Evolutionary conservation across 495 filamentous ascomycete genomes (phyloP).

Genomic region (Trichoderma virens): DNA sequence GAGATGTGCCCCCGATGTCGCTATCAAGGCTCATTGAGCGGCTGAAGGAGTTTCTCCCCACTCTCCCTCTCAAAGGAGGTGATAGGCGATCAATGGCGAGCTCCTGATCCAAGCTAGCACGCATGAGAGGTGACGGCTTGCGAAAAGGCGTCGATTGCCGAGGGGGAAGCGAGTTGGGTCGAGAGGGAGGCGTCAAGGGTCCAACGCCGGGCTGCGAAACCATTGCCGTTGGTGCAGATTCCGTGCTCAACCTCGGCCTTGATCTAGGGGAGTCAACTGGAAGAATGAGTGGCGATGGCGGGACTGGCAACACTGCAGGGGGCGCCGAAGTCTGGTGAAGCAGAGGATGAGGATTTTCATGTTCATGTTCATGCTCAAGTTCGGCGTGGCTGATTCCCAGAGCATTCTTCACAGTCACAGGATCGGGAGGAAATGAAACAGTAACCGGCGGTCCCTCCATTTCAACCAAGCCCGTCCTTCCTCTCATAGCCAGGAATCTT

Average conservation of each 20-base stretch:
- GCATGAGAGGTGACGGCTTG: slow-evolving; percentile 5
- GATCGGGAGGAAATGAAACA: neutral
- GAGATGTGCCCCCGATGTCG: neutral
- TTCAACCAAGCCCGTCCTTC: slow-evolving; percentile 2
- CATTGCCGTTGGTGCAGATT: neutral
- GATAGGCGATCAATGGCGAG: slow-evolving; percentile 8
- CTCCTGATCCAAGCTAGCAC: slow-evolving; percentile 8
- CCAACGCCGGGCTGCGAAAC: neutral
- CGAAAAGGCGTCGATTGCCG: neutral
- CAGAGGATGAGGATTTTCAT: no score
- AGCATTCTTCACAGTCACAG: slow-evolving; percentile 9
- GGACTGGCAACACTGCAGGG: neutral
- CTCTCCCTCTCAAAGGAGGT: neutral
- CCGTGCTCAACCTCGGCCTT: neutral
- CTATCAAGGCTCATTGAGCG: slow-evolving; percentile 6
- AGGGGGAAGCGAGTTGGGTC: slow-evolving; percentile 1
- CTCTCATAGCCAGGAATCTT: slow-evolving; percentile 2
- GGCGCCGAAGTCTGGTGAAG: neutral
- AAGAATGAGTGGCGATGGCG: slow-evolving; percentile 6
- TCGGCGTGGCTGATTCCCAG: neutral
- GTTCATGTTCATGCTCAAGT: neutral
- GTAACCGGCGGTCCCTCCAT: neutral
- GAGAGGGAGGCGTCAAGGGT: neutral
- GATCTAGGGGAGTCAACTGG: neutral
- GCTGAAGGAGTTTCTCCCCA: neutral